phyloP scores from a whole-genome alignment of 345 rosid genomes.

The Eucalyptus pauciflora region DNA sequence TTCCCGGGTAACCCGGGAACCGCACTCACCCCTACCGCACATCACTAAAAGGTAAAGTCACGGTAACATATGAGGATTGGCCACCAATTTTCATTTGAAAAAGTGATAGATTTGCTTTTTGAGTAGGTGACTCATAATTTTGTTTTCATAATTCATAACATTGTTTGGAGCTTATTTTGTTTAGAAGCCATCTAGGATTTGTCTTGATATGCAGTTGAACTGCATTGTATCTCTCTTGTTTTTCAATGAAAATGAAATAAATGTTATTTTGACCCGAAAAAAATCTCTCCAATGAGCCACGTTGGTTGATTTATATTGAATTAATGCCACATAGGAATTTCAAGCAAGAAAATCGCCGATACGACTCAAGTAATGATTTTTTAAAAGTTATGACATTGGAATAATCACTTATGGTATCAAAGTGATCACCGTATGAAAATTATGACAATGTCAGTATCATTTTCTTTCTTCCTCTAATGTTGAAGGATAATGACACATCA shows the following conservation, averaged over 20 bases:
- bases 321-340: neutral
- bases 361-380: neutral
- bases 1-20: too few relatives aligned
- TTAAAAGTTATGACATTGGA: neutral
- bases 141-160: too few relatives aligned
- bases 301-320: neutral
- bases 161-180: neutral
- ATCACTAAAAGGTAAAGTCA: neutral
- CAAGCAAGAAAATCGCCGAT: neutral
- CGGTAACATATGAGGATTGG: neutral
- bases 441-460: neutral
- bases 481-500: neutral
- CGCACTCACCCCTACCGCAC: too few relatives aligned
- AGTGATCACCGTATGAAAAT: neutral
- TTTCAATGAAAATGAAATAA: too few relatives aligned
- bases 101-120: too few relatives aligned
- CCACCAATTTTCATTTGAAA: neutral
- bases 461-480: neutral
- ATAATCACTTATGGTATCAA: neutral
- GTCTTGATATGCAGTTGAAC: neutral
- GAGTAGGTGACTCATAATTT: neutral
- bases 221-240: neutral
- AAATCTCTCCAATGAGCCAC: accelerated
- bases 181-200: neutral
- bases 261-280: too few relatives aligned